Evolutionary conservation across 495 filamentous ascomycete genomes (phyloP).

Genomic region (Neurospora cerealis): DNA sequence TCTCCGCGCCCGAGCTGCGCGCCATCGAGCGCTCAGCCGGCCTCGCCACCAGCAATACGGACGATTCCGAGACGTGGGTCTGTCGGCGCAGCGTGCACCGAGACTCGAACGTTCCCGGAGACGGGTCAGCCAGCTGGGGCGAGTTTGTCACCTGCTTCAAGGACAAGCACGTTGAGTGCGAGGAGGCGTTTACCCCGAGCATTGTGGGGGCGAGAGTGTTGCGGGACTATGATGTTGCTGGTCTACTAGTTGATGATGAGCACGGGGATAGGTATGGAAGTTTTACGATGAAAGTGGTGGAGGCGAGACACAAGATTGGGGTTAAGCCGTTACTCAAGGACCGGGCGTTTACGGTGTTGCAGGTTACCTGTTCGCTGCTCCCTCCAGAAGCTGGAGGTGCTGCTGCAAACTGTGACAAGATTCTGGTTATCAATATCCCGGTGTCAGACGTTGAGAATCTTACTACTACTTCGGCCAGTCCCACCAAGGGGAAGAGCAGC

Average conservation of each 20-base stretch:
- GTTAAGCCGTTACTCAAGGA: conserved; percentile 36
- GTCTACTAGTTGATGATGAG: conserved; percentile 6
- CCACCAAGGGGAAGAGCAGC: conserved; percentile 22
- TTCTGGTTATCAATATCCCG: conserved; percentile 47
- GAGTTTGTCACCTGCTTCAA: conserved; percentile 57
- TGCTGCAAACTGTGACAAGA: conserved; percentile 21
- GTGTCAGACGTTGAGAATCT: conserved; percentile 26
- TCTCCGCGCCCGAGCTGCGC: conserved; percentile 29
- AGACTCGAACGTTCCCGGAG: conserved; percentile 26
- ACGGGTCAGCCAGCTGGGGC: conserved; percentile 52
- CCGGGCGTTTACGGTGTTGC: conserved; percentile 46
- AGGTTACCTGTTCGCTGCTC: conserved; percentile 23
- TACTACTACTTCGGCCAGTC: conserved; percentile 18
- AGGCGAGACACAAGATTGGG: conserved; percentile 43
- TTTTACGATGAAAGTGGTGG: conserved; percentile 40
- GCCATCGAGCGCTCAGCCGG: background rate
- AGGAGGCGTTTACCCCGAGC: conserved; percentile 62
- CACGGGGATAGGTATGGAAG: conserved; percentile 34
- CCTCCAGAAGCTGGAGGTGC: background rate
- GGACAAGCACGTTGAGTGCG: conserved; percentile 53
- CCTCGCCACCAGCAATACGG: conserved; percentile 2
- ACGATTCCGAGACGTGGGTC: conserved; percentile 33
- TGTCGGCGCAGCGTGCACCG: conserved; percentile 54
- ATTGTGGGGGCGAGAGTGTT: conserved; percentile 45
- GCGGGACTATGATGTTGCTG: conserved; percentile 39